Percentiles rank a stretch among this genome's conserved stretches.
These are phyloP conservation scores for Phyllosticta capitalensis DNA, from an alignment of 2,329 filamentous ascomycete species.

Conservation along the genomic window DNA sequence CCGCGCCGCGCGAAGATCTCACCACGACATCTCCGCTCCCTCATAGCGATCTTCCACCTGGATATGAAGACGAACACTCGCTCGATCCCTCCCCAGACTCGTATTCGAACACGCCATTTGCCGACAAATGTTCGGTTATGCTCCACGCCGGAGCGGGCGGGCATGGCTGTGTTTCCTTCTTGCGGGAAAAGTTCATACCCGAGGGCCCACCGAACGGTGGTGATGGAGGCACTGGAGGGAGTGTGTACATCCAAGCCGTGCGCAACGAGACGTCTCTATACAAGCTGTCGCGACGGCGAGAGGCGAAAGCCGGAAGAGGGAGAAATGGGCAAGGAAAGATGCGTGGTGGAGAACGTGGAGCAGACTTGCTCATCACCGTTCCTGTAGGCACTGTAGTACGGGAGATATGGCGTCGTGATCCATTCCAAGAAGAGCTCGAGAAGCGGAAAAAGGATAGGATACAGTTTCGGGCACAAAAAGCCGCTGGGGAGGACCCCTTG, in stretches of 20 bases:
- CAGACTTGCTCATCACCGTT: conserved; percentile 80
- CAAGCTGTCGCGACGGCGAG: conserved; percentile 71
- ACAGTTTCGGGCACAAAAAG: conserved; percentile 21
- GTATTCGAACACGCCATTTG: conserved; percentile 73
- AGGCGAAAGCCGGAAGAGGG: conserved; percentile 66
- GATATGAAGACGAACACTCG: conserved; percentile 11
- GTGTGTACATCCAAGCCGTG: conserved; percentile 87
- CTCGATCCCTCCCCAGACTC: conserved; percentile 78
- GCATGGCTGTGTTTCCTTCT: conserved; percentile 87
- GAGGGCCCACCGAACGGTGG: conserved; percentile 91
- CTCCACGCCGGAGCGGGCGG: conserved; percentile 74
- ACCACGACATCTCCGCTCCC: neutral
- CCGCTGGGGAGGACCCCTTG: conserved; percentile 27
- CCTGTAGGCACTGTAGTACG: conserved; percentile 86
- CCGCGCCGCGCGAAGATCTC: conserved; percentile 4
- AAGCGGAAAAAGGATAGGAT: conserved; percentile 12
- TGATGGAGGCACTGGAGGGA: conserved; percentile 85
- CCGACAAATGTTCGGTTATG: conserved; percentile 72
- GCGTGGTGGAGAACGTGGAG: conserved; percentile 66
- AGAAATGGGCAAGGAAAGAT: conserved; percentile 67
- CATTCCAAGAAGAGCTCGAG: conserved; percentile 54
- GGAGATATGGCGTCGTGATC: conserved; percentile 71
- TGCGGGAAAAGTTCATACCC: conserved; percentile 80
- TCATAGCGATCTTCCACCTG: neutral
- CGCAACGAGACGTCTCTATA: conserved; percentile 86